These are phyloP conservation scores for Eucalyptus caleyi DNA, from an alignment of 345 rosid genomes.

Conservation along the genomic window DNA sequence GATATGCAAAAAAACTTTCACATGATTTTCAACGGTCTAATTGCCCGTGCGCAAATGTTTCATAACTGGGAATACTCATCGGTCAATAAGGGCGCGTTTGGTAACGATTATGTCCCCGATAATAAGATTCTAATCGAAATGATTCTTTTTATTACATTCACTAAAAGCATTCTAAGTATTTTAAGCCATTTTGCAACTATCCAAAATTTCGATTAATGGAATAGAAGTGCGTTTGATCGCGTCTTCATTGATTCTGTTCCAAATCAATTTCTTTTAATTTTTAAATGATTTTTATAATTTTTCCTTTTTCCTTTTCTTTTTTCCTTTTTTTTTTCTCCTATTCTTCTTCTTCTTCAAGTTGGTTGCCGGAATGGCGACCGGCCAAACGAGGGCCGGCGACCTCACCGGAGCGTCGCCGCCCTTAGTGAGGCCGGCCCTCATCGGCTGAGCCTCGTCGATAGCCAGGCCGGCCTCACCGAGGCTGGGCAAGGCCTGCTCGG, in stretches of 20 bases:
- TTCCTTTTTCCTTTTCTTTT: too few relatives aligned
- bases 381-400: rapidly evolving
- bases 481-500: rapidly evolving
- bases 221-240: too few relatives aligned
- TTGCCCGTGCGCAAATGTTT: not conserved
- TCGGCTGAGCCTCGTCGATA: rapidly evolving
- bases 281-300: too few relatives aligned
- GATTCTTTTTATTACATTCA: too few relatives aligned
- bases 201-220: too few relatives aligned
- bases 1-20: not conserved
- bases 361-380: rapidly evolving
- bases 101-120: rapidly evolving
- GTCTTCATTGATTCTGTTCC: too few relatives aligned
- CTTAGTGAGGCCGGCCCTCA: rapidly evolving
- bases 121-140: too few relatives aligned
- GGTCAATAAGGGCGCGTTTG: not conserved
- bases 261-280: too few relatives aligned
- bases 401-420: rapidly evolving
- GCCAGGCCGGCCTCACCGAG: too few relatives aligned
- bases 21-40: not conserved
- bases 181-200: too few relatives aligned
- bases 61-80: not conserved
- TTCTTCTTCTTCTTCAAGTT: too few relatives aligned
- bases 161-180: rapidly evolving
- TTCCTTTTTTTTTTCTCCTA: too few relatives aligned